A percentile compares a stretch with the other conserved stretches of the same genome.
Conservation (phyloP, 2,329 filamentous ascomycete genomes). For the Colletotrichum sp. region DNA sequence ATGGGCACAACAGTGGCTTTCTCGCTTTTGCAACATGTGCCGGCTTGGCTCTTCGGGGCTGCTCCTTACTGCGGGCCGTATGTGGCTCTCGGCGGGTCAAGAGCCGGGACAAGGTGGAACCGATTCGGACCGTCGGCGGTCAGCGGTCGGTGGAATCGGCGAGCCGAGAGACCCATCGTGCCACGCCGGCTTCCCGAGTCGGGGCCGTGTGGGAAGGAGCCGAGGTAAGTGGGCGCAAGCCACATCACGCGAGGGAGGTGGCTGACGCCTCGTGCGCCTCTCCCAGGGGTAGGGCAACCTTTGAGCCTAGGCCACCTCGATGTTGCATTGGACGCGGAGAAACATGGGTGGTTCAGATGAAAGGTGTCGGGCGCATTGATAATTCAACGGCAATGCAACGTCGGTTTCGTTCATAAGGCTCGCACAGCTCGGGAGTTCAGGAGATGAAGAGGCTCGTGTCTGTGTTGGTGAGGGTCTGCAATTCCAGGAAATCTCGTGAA, state of each 20-base stretch:
- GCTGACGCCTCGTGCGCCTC: not conserved
- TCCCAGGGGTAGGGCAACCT: not conserved
- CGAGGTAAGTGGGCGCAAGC: not conserved
- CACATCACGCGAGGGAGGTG: not conserved
- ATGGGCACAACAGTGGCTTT: not conserved
- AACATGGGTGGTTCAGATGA: not conserved
- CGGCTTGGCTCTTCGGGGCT: not conserved
- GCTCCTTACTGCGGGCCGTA: not conserved
- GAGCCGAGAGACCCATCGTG: not conserved
- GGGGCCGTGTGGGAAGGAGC: not conserved
- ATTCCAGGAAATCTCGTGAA: constrained; percentile 3
- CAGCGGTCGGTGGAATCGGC: not conserved
- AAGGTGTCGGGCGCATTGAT: not conserved
- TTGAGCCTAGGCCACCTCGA: not conserved
- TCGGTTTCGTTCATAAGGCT: not conserved
- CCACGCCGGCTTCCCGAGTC: not conserved
- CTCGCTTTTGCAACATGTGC: not conserved
- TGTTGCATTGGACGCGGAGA: not conserved
- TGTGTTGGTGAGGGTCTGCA: not conserved
- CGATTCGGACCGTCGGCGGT: not conserved
- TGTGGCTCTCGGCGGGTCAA: not conserved
- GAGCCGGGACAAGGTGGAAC: not conserved
- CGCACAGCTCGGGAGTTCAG: not conserved
- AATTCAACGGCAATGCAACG: constrained; percentile 4
- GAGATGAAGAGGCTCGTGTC: constrained; percentile 11